A percentile compares a stretch with the other conserved stretches of the same genome.
Conservation (phyloP, 257 asterid genomes). For the Nicotiana noctiflora region DNA sequence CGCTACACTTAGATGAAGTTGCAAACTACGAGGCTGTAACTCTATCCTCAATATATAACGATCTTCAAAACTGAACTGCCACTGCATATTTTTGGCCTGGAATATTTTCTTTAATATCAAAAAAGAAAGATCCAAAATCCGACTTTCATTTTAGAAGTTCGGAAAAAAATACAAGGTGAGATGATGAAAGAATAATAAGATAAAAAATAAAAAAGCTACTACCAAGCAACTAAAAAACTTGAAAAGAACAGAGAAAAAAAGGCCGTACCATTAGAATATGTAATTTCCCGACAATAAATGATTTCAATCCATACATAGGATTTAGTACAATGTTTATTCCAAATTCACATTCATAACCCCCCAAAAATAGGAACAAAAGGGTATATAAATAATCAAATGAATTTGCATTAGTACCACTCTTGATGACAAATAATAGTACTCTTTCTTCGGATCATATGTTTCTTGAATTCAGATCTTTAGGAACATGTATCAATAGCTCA, state of each 20-base stretch:
- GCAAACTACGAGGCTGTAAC: no score
- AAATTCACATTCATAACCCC: not conserved
- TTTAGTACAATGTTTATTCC: not conserved
- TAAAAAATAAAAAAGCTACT: not conserved
- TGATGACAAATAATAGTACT: not conserved
- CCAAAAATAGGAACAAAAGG: not conserved
- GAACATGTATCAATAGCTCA: slow-evolving; percentile 46
- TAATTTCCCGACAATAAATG: no score
- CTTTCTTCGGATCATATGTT: not conserved
- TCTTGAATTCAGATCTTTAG: not conserved
- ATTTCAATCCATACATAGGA: not conserved
- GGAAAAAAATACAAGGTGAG: not conserved
- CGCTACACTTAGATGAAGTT: no score
- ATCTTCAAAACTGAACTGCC: not conserved
- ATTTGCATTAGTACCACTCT: not conserved
- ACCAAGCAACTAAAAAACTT: not conserved
- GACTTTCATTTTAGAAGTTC: not conserved
- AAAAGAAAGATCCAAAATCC: not conserved
- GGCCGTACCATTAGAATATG: no score
- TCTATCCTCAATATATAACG: not conserved
- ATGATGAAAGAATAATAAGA: not conserved
- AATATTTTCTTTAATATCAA: not conserved
- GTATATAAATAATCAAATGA: not conserved
- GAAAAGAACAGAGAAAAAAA: not conserved
- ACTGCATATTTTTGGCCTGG: not conserved